Evolutionary conservation across 2,329 filamentous ascomycete genomes (phyloP).

Genomic region (Botrytis porri): DNA sequence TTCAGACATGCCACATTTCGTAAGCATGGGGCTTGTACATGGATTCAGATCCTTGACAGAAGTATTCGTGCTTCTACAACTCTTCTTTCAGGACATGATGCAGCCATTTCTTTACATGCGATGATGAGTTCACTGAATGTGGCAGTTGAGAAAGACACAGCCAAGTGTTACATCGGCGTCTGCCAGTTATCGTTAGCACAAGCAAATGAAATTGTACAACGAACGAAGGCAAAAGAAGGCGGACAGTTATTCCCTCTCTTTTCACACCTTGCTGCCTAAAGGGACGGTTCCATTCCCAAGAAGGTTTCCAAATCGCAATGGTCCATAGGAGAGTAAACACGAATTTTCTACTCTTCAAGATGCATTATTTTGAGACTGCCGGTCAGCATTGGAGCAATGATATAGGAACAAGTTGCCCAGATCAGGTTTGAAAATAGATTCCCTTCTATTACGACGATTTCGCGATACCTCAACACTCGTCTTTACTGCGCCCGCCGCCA

Average conservation of each 20-base stretch:
- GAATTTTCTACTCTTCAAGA: neutral
- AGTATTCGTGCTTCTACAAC: neutral
- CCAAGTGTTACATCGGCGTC: constrained; percentile 11
- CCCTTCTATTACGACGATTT: neutral
- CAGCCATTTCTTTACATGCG: constrained; percentile 8
- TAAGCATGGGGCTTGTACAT: constrained; percentile 2
- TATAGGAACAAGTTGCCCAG: constrained; percentile 21
- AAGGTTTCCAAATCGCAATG: neutral
- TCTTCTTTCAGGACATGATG: neutral
- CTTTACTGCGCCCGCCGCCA: neutral
- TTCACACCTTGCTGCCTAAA: constrained; percentile 14
- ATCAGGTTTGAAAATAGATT: constrained; percentile 7
- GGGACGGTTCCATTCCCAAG: neutral
- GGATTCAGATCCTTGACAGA: neutral
- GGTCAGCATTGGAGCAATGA: constrained; percentile 12
- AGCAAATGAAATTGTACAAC: neutral
- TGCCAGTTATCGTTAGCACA: neutral
- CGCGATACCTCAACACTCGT: neutral
- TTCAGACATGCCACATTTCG: neutral
- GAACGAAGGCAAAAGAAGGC: constrained; percentile 10
- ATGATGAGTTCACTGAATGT: neutral
- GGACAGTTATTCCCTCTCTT: neutral
- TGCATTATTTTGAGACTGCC: neutral
- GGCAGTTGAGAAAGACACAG: neutral
- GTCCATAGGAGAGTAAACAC: neutral